A percentile compares a stretch with the other conserved stretches of the same genome.
Evolutionary conservation across 1,284 basidiomycete species (phyloP).

Genomic region (Cronartium ribicola): DNA sequence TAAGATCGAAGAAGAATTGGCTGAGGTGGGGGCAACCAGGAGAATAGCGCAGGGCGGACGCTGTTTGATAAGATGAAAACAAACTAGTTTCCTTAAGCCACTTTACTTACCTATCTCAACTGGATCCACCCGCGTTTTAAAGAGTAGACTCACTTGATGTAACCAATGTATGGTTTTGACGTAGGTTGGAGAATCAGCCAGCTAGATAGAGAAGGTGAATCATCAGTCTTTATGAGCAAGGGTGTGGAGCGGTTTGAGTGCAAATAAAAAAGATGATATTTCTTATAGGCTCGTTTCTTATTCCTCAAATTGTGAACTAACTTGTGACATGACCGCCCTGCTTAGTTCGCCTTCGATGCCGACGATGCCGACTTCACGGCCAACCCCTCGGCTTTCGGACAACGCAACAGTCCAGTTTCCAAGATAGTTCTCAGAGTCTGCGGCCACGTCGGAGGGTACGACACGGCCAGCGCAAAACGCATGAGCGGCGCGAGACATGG

Average conservation of each 20-base stretch:
- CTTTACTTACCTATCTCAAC: too few species aligned
- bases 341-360: constrained; percentile 44
- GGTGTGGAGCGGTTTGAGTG: not conserved
- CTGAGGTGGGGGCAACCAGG: constrained; percentile 30
- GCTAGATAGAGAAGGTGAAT: constrained; percentile 2
- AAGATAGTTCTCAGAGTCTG: not conserved
- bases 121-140: not conserved
- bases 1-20: constrained; percentile 24
- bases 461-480: not conserved
- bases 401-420: constrained; percentile 45
- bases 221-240: not conserved
- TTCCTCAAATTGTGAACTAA: not conserved
- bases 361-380: constrained; percentile 46
- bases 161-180: constrained; percentile 42
- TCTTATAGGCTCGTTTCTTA: too few species aligned
- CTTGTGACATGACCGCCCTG: constrained; percentile 45
- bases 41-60: constrained; percentile 29
- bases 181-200: constrained; percentile 40
- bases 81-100: too few species aligned
- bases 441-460: not conserved
- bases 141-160: constrained; percentile 26
- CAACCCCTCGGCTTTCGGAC: constrained; percentile 44
- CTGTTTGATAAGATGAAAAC: not conserved
- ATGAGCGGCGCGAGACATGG: too few species aligned
- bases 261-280: too few species aligned